phyloP scores from a whole-genome alignment of 345 rosid genomes.

The Physaria fendleri region DNA sequence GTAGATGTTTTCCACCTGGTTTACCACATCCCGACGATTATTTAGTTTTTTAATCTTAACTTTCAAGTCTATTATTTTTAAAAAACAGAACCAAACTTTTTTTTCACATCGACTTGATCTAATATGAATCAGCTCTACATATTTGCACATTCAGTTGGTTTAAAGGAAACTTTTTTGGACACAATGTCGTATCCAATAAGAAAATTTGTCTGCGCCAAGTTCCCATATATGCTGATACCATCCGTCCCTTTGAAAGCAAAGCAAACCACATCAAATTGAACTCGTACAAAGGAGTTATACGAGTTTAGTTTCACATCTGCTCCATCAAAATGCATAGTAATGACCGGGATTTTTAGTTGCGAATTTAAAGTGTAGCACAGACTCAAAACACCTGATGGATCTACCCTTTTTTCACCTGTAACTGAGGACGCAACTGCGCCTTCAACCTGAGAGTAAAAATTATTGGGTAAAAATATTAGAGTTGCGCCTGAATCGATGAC shows the following conservation, averaged over 20 bases:
- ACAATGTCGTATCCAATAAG: conserved; percentile 45
- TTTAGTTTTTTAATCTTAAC: too few species aligned
- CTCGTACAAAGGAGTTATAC: conserved; percentile 35
- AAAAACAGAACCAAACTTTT: too few species aligned
- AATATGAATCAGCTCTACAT: too few species aligned
- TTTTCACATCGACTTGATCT: too few species aligned
- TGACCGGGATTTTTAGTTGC: conserved; percentile 22
- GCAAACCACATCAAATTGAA: conserved; percentile 30
- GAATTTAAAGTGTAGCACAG: conserved; percentile 34
- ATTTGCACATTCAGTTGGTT: conserved; percentile 39
- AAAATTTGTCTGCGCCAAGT: conserved; percentile 43
- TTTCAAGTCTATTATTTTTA: too few species aligned
- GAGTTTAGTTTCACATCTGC: conserved; percentile 36
- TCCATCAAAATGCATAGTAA: conserved; percentile 36
- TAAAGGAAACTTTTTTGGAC: conserved; percentile 36
- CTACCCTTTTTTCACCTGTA: background rate
- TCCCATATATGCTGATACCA: conserved; percentile 35
- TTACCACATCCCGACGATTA: too few species aligned
- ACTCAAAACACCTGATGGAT: conserved; percentile 7
- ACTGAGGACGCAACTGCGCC: conserved; percentile 20
- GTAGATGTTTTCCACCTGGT: too few species aligned
- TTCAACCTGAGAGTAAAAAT: conserved; percentile 20
- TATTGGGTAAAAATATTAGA: conserved; percentile 30
- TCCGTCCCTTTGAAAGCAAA: conserved; percentile 18
- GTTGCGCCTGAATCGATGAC: conserved; percentile 62